A percentile compares a stretch with the other conserved stretches of the same genome.
phyloP scores from a whole-genome alignment of 1,139 yeast genomes.

The Hansenula sp. region DNA sequence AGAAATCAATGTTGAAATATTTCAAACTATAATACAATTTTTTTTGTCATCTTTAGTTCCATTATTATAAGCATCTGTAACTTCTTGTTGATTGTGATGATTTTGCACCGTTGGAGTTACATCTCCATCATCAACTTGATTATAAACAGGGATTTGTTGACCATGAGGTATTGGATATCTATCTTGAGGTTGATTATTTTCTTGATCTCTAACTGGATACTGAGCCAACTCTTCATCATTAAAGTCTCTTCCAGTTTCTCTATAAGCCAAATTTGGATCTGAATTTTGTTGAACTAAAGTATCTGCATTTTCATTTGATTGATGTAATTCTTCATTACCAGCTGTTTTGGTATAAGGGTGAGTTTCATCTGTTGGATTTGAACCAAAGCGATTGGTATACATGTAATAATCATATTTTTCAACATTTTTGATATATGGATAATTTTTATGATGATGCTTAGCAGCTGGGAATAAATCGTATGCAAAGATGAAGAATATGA shows the following conservation, averaged over 20 bases:
- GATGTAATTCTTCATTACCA: not conserved
- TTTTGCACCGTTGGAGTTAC: not conserved
- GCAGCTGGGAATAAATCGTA: slow-evolving; percentile 72
- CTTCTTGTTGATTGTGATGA: slow-evolving; percentile 3
- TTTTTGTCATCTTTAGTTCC: not conserved
- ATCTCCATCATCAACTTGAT: slow-evolving; percentile 1
- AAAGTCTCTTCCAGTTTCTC: slow-evolving; percentile 11
- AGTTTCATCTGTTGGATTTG: too few relatives aligned
- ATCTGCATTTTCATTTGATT: not conserved
- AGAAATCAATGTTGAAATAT: not conserved
- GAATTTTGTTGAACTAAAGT: not conserved
- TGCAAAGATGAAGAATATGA: slow-evolving; percentile 60
- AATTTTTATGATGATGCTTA: slow-evolving; percentile 18
- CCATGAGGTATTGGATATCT: slow-evolving; percentile 22
- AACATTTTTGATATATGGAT: slow-evolving; percentile 20
- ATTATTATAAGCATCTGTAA: not conserved
- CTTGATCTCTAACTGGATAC: slow-evolving; percentile 14
- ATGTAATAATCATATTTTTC: slow-evolving; percentile 18
- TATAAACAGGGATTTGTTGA: slow-evolving; percentile 12
- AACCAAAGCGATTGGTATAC: slow-evolving; percentile 14
- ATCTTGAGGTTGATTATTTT: slow-evolving; percentile 3
- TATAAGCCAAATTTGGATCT: not conserved
- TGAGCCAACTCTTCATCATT: slow-evolving; percentile 19
- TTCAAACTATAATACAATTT: not conserved
- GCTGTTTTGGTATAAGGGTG: slow-evolving; percentile 2